phyloP scores from a whole-genome alignment of 1,284 basidiomycete genomes.

The Ceratorhiza oryzae-sativae region DNA sequence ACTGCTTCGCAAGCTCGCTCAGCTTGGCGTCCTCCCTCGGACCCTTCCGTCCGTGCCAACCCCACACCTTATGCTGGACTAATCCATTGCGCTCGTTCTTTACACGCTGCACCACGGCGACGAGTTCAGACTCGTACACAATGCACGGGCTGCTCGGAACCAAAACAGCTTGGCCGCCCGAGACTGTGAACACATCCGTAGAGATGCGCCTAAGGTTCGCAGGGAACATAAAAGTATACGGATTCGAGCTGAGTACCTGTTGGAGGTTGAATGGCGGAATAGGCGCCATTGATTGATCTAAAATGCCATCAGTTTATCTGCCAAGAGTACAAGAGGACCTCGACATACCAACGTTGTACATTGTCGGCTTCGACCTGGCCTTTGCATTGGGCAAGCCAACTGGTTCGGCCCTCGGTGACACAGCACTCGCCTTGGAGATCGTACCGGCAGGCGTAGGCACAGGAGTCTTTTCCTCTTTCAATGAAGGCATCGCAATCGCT shows the following conservation, averaged over 20 bases:
- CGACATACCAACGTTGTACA: slow-evolving; percentile 29
- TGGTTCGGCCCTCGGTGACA: neutral
- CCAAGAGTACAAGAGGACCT: neutral
- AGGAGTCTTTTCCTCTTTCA: slow-evolving; percentile 72
- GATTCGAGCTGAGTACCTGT: slow-evolving; percentile 51
- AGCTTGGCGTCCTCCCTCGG: slow-evolving; percentile 69
- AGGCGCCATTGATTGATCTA: slow-evolving; percentile 57
- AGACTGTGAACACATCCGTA: slow-evolving; percentile 69
- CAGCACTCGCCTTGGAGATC: slow-evolving; percentile 7
- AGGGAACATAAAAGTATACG: slow-evolving; percentile 44
- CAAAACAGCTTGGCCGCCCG: slow-evolving; percentile 57
- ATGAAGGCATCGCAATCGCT: slow-evolving; percentile 64
- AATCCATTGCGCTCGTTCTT: slow-evolving; percentile 70
- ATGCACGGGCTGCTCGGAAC: slow-evolving; percentile 58
- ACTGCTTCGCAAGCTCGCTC: slow-evolving; percentile 71
- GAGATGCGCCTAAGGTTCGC: slow-evolving; percentile 64
- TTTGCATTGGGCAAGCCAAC: neutral
- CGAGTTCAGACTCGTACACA: slow-evolving; percentile 74
- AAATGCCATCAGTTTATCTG: neutral
- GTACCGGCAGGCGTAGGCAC: slow-evolving; percentile 58
- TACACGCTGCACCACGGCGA: slow-evolving; percentile 69
- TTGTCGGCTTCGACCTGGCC: neutral
- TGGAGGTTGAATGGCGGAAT: slow-evolving; percentile 61
- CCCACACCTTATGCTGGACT: slow-evolving; percentile 72
- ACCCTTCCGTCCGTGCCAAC: slow-evolving; percentile 69